Evolutionary conservation across 176 grass and related monocot genomes (phyloP), one percentile per base, ranked within the genome.

Genomic region (Secale cereale): DNA sequence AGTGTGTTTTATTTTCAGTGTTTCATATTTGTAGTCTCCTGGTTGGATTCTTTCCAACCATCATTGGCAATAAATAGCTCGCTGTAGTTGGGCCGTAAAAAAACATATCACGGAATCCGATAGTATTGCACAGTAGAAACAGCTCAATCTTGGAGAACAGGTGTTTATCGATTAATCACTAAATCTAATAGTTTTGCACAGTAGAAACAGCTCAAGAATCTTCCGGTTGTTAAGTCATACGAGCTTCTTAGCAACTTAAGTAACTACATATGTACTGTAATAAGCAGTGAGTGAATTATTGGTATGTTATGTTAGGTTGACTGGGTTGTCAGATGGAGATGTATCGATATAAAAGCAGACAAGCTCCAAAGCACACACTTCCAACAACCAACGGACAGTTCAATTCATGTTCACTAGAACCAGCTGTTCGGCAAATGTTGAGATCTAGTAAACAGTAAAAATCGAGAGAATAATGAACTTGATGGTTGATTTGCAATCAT

Each of bases 211-310:
- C 19, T 9, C 40, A 8, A 76, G 19, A 59, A 43, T 22, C 54
- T 86, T 59, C 23, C 1, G 59, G 20, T 59, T 32, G 78, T 11
- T 41, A 48, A 27, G 76, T 43, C 25, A 79, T 30, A 65, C 5
- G 70, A 79, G 33, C 59, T 68, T 81, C 61, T 67, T 66, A 80
- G 25, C 62, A 77, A 74, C 17, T 80, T 2, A 79, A 83, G 17
- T 33, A 74, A 48, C 5, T 16, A 67, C n/a, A 52, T 37, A 77
- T 39, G 0, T n/a, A n/a, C n/a, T n/a, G n/a, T 2, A 32, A 77
- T 67, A 60, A 43, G 22, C 31, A 65, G 5, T 84, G 14, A 4
- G 43, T 76, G 50, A 64, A 85, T 20, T 17, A 28, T 48, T 50
- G 6, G 23, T 37, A 11, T 62, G 69, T 74, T 73, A 80, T 46